Conservation (phyloP, 768 basidiomycete genomes). For the Agrocybe pediades region DNA sequence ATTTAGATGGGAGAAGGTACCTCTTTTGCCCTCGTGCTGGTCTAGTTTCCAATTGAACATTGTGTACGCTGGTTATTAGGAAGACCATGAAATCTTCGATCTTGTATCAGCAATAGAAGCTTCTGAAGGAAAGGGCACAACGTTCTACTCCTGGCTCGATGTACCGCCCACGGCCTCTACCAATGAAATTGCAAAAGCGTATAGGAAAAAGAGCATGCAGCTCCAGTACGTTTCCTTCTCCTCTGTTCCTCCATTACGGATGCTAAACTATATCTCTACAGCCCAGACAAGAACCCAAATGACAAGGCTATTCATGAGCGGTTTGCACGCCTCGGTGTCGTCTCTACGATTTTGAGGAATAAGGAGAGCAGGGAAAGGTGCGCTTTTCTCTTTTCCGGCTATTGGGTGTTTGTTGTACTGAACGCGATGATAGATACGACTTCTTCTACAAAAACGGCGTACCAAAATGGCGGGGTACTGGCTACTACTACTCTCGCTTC, state of each 20-base stretch:
- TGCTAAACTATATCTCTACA: conserved; percentile 27
- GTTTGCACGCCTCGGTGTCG: conserved; percentile 89
- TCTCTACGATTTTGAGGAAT: conserved; percentile 79
- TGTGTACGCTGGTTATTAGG: conserved; percentile 40
- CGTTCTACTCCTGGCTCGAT: conserved; percentile 94
- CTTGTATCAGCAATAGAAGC: conserved; percentile 79
- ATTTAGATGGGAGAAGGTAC: conserved; percentile 74
- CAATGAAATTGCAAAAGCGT: conserved; percentile 84
- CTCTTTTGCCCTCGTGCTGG: conserved; percentile 1
- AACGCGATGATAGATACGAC: conserved; percentile 59
- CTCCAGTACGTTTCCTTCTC: conserved; percentile 72
- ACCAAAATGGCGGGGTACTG: conserved; percentile 93
- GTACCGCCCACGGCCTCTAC: conserved; percentile 74
- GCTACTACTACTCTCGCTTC: conserved; percentile 96
- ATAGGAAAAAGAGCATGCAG: conserved; percentile 86
- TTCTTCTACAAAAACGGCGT: conserved; percentile 98
- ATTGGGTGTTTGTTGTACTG: conserved; percentile 5
- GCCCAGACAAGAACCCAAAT: conserved; percentile 95
- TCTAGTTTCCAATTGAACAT: background rate
- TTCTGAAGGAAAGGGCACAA: conserved; percentile 91
- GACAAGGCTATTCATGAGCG: conserved; percentile 83
- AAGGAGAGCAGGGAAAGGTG: conserved; percentile 76
- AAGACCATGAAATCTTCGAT: conserved; percentile 97
- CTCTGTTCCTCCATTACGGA: background rate
- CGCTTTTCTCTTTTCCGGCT: conserved; percentile 22